These are phyloP conservation scores for Fusarium lateritium DNA, from an alignment of 2,329 filamentous ascomycete species.

Conservation along the genomic window DNA sequence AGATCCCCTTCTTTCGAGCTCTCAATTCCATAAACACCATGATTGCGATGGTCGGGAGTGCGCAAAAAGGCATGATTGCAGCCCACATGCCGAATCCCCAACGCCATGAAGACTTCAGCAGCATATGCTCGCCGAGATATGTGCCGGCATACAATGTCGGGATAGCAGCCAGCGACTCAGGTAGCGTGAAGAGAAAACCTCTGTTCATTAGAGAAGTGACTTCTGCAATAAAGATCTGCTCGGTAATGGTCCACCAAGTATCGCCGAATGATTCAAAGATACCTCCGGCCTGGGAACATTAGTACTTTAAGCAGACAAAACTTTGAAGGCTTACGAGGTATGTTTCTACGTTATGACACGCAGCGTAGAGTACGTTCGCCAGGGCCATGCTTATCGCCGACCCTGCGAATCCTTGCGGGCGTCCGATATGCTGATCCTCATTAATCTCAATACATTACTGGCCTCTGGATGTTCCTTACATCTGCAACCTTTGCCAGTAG, in stretches of 20 bases:
- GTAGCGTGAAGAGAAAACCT: slow-evolving; percentile 22
- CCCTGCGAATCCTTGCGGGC: slow-evolving; percentile 22
- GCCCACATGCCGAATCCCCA: slow-evolving; percentile 36
- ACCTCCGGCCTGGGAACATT: slow-evolving; percentile 6
- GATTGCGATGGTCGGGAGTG: slow-evolving; percentile 3
- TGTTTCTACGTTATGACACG: slow-evolving; percentile 25
- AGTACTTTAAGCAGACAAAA: neutral
- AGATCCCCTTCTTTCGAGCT: slow-evolving; percentile 8
- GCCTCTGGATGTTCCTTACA: neutral
- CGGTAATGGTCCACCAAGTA: slow-evolving; percentile 32
- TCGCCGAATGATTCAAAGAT: slow-evolving; percentile 31
- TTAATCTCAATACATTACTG: neutral
- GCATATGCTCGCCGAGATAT: slow-evolving; percentile 31
- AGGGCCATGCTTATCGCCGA: slow-evolving; percentile 25
- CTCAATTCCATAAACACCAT: slow-evolving; percentile 10
- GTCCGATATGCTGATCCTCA: slow-evolving; percentile 11
- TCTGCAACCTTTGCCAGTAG: slow-evolving; percentile 27
- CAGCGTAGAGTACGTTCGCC: slow-evolving; percentile 27
- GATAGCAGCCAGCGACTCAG: slow-evolving; percentile 26
- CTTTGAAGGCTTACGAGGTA: slow-evolving; percentile 9
- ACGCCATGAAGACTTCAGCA: slow-evolving; percentile 21
- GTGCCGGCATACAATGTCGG: slow-evolving; percentile 30
- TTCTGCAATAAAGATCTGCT: slow-evolving; percentile 34
- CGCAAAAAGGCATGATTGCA: slow-evolving; percentile 18
- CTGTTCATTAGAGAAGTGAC: slow-evolving; percentile 29